Evolutionary conservation across 331 rosid genomes (phyloP).

Genomic region (Erythrophleum ivorense): DNA sequence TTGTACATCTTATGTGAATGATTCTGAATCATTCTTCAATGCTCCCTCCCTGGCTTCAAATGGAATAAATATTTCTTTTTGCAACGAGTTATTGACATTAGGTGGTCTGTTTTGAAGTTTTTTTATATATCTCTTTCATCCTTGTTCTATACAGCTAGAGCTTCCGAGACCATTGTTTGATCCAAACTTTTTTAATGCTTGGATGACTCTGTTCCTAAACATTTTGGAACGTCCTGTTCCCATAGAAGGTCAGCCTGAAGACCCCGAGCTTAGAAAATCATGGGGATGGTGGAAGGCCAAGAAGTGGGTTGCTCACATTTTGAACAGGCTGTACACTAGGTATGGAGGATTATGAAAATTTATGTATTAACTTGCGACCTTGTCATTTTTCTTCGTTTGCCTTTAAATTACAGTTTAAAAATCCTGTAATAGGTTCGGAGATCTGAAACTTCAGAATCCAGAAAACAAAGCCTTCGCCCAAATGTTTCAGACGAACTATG

Average conservation of each 20-base stretch:
- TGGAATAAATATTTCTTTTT: neutral
- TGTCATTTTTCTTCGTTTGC: neutral
- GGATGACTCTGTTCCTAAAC: slow-evolving; percentile 87
- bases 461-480: slow-evolving; percentile 88
- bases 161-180: slow-evolving; percentile 85
- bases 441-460: slow-evolving; percentile 78
- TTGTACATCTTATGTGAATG: slow-evolving; percentile 1
- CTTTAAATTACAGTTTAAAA: neutral
- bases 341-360: slow-evolving; percentile 30
- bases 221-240: slow-evolving; percentile 90
- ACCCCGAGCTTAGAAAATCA: slow-evolving; percentile 82
- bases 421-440: slow-evolving; percentile 71
- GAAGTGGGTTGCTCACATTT: slow-evolving; percentile 93
- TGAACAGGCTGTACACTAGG: slow-evolving; percentile 94
- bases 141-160: slow-evolving; percentile 79
- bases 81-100: neutral
- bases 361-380: neutral
- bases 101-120: neutral
- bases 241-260: slow-evolving; percentile 86
- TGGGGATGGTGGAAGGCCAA: slow-evolving; percentile 99
- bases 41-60: neutral
- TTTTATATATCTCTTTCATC: too few relatives aligned
- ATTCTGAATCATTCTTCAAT: too few relatives aligned
- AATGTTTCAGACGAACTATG: slow-evolving; percentile 86
- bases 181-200: slow-evolving; percentile 76